These are phyloP conservation scores for Suillus weaverae DNA, from an alignment of 768 basidiomycete genomes.

Conservation along the genomic window DNA sequence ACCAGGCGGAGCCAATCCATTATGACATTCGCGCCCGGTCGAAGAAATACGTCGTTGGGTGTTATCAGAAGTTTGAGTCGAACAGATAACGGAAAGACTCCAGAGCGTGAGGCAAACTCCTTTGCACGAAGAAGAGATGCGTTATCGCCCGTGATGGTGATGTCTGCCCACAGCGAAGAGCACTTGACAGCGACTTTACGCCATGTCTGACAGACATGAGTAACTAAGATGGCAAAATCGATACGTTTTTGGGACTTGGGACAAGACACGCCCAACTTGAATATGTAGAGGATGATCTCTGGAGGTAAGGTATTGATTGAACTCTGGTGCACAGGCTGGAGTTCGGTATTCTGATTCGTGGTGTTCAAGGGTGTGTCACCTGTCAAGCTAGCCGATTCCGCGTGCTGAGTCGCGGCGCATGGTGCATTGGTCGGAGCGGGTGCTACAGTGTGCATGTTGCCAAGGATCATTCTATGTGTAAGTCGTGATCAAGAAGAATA, in stretches of 20 bases:
- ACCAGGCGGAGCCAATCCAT: conserved; percentile 6
- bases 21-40: not conserved
- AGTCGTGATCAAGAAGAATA: not conserved
- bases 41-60: not conserved
- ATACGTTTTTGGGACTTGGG: not conserved
- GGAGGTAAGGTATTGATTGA: conserved; percentile 2
- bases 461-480: not conserved
- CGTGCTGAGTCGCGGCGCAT: not conserved
- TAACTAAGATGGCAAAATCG: conserved; percentile 30
- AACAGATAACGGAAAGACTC: conserved; percentile 5
- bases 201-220: conserved; percentile 46
- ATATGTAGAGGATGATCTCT: conserved; percentile 12
- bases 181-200: conserved; percentile 36
- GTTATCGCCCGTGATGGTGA: conserved; percentile 20
- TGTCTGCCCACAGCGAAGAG: conserved; percentile 38
- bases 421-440: not conserved
- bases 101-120: conserved; percentile 5
- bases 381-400: not conserved
- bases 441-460: not conserved
- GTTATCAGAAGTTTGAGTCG: conserved; percentile 1
- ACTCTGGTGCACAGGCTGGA: not conserved
- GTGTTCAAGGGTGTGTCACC: not conserved
- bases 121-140: not conserved
- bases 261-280: conserved; percentile 2
- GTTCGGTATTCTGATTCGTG: not conserved